Conservation (phyloP, 2,329 filamentous ascomycete genomes). For the Alternaria sp. region DNA sequence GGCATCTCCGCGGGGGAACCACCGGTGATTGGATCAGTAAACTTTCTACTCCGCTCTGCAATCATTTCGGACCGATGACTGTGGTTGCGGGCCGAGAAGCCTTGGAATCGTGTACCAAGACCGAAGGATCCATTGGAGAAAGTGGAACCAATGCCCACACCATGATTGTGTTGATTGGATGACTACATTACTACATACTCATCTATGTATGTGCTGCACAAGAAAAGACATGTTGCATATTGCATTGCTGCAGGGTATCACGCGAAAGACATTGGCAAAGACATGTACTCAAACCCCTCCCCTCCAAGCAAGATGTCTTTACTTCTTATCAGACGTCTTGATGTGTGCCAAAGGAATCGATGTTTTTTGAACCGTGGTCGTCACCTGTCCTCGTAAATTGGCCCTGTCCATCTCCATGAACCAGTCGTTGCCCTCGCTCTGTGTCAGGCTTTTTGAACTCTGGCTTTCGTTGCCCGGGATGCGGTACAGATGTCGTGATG, state of each 20-base stretch:
- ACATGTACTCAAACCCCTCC: slow-evolving; percentile 1
- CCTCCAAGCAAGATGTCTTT: not conserved
- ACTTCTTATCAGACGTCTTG: slow-evolving; percentile 12
- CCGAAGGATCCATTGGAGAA: slow-evolving; percentile 7
- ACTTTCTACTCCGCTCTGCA: not conserved
- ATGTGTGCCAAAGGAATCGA: slow-evolving; percentile 19
- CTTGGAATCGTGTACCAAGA: not conserved
- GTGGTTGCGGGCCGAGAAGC: not conserved
- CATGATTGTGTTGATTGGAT: not conserved
- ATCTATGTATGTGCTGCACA: slow-evolving; percentile 7
- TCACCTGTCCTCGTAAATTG: slow-evolving; percentile 23
- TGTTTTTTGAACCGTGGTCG: slow-evolving; percentile 20
- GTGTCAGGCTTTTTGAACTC: slow-evolving; percentile 9
- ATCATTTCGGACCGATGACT: slow-evolving; percentile 8
- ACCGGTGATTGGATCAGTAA: slow-evolving; percentile 2
- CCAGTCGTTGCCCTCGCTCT: slow-evolving; percentile 31
- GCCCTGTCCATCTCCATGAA: slow-evolving; percentile 29
- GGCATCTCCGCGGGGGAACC: slow-evolving; percentile 4
- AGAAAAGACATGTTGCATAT: slow-evolving; percentile 13
- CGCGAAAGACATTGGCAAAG: slow-evolving; percentile 13
- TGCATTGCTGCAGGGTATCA: slow-evolving; percentile 19
- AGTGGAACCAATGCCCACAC: not conserved
- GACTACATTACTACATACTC: slow-evolving; percentile 6
- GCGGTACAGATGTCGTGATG: slow-evolving; percentile 34
- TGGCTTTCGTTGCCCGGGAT: slow-evolving; percentile 8